Percentiles rank a stretch among this genome's conserved stretches.
Evolutionary conservation across 768 basidiomycete species (phyloP).

Genomic region (Naganishia vaughanmartiniae): DNA sequence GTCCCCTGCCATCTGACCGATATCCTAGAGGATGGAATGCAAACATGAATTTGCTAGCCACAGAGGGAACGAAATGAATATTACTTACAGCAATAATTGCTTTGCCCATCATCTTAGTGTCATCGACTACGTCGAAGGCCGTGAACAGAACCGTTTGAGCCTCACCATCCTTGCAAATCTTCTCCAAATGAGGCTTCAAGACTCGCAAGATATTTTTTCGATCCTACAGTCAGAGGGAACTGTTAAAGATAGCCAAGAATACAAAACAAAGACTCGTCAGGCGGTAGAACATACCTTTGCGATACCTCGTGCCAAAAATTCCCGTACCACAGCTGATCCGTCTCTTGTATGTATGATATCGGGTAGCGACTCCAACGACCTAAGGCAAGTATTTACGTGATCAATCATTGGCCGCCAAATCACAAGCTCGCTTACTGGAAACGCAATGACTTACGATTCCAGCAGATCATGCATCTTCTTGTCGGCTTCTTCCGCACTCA

Average conservation of each 20-base stretch:
- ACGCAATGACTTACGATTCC: constrained; percentile 60
- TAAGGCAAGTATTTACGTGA: constrained; percentile 43
- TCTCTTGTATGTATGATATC: constrained; percentile 94
- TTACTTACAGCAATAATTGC: constrained; percentile 61
- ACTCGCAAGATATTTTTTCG: constrained; percentile 86
- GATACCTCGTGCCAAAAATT: constrained; percentile 75
- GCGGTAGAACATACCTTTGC: constrained; percentile 64
- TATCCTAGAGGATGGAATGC: constrained; percentile 54
- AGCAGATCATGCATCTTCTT: constrained; percentile 75
- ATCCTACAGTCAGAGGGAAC: constrained; percentile 58
- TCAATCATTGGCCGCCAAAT: neutral
- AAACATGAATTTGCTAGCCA: neutral
- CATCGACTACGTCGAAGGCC: constrained; percentile 83
- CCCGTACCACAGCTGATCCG: constrained; percentile 78
- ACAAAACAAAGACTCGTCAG: no score
- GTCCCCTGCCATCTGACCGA: constrained; percentile 62
- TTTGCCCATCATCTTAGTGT: constrained; percentile 85
- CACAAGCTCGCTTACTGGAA: neutral
- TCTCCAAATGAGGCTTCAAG: constrained; percentile 82
- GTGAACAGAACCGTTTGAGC: constrained; percentile 87
- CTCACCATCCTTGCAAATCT: constrained; percentile 83
- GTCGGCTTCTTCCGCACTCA: constrained; percentile 61
- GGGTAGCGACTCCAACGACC: constrained; percentile 77
- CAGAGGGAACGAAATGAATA: neutral
- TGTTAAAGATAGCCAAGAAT: neutral